Conservation (phyloP, 768 basidiomycete species). For the Kwoniella pini region DNA sequence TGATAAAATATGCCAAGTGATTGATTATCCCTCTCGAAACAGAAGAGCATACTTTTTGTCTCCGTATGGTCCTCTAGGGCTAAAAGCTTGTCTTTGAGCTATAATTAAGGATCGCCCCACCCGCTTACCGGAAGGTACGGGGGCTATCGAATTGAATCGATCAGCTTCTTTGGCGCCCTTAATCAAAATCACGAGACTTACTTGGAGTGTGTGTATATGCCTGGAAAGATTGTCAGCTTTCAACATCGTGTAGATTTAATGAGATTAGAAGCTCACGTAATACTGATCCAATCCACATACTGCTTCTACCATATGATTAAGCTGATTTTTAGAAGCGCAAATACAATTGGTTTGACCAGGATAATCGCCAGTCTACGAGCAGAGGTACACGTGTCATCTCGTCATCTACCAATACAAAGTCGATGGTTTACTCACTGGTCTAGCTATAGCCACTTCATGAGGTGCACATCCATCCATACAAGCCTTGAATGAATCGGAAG, state of each 20-base stretch:
- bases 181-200: background rate
- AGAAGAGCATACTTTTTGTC: too few relatives aligned
- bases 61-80: constrained; percentile 1
- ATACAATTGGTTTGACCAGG: constrained; percentile 17
- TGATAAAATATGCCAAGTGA: too few relatives aligned
- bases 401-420: background rate
- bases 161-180: background rate
- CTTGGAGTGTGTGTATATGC: constrained; percentile 12
- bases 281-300: constrained; percentile 11
- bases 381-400: background rate
- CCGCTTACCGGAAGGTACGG: background rate
- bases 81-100: constrained; percentile 13
- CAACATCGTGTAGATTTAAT: too few relatives aligned
- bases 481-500: constrained; percentile 20
- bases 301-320: background rate
- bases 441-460: constrained; percentile 12
- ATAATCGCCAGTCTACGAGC: constrained; percentile 5
- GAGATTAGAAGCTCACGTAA: background rate
- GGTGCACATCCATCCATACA: constrained; percentile 15
- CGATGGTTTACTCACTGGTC: constrained; percentile 8
- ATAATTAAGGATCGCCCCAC: background rate
- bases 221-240: background rate
- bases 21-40: too few relatives aligned
- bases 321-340: constrained; percentile 1
- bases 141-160: background rate